phyloP scores from a whole-genome alignment of 169 alveolate genomes.

The Plasmodium adleri region DNA sequence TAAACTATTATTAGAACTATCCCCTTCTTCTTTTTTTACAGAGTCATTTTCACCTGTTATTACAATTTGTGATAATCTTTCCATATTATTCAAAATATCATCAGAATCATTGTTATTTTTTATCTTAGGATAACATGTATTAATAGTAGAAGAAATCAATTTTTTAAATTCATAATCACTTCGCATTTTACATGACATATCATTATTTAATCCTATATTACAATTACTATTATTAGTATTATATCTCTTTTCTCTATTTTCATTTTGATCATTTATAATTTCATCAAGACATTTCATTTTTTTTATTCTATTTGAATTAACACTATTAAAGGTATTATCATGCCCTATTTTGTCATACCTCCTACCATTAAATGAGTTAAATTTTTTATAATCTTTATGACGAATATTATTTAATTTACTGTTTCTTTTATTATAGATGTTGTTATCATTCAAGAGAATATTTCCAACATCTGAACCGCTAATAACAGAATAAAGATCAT shows the following conservation, averaged over 20 bases:
- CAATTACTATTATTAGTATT: too few species aligned
- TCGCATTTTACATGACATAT: not conserved
- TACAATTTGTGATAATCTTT: conserved; percentile 50
- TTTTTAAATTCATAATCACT: conserved; percentile 47
- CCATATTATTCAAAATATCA: conserved; percentile 61
- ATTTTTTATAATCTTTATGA: not conserved
- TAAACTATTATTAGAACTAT: conserved; percentile 25
- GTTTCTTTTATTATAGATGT: not conserved
- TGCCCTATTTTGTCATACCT: not conserved
- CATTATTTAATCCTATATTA: too few species aligned
- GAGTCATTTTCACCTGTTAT: conserved; percentile 18
- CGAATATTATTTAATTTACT: not conserved
- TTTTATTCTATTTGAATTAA: not conserved
- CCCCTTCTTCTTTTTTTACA: conserved; percentile 2
- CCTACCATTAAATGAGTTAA: not conserved
- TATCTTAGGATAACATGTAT: conserved; percentile 60
- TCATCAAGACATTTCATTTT: not conserved
- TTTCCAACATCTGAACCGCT: conserved; percentile 52
- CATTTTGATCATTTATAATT: not conserved
- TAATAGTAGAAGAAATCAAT: conserved; percentile 43
- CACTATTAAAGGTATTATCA: not conserved
- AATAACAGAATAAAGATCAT: conserved; percentile 61
- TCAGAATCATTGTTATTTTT: conserved; percentile 29
- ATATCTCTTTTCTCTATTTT: too few species aligned
- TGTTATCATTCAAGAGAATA: not conserved